Conservation (phyloP, 2,329 filamentous ascomycete species). For the Allantophomopsis lycopodina region DNA sequence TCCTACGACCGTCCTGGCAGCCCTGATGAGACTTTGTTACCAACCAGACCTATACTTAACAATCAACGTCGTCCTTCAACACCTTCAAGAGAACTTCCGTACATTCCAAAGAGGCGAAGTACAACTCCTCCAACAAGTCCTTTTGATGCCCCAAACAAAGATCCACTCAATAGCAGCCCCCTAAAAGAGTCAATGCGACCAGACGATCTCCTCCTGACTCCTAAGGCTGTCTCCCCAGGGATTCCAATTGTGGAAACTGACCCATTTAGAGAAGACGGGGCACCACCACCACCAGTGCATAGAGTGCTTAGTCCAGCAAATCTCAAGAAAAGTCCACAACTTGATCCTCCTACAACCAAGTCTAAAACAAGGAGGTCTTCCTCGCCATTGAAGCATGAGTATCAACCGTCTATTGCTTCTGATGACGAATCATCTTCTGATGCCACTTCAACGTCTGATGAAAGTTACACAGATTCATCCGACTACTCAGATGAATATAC, state of each 20-base stretch:
- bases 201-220: no score
- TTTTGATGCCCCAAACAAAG: no score
- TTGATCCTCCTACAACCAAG: slow-evolving; percentile 12
- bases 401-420: slow-evolving; percentile 68
- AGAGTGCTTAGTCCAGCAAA: slow-evolving; percentile 28
- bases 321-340: slow-evolving; percentile 16
- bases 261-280: slow-evolving; percentile 7
- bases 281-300: slow-evolving; percentile 16
- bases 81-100: slow-evolving; percentile 1
- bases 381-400: slow-evolving; percentile 94
- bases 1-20: background rate
- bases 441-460: slow-evolving; percentile 26
- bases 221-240: no score
- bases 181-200: no score
- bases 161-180: no score
- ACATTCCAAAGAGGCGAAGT: slow-evolving; percentile 5
- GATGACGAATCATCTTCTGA: slow-evolving; percentile 46
- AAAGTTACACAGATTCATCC: slow-evolving; percentile 29
- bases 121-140: slow-evolving; percentile 4
- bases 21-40: background rate
- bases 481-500: slow-evolving; percentile 39
- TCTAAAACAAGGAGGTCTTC: slow-evolving; percentile 56
- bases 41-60: background rate
- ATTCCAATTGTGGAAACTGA: background rate
- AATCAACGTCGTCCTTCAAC: background rate